Conservation (phyloP, 2,329 filamentous ascomycete species). For the Monosporascus sp. region DNA sequence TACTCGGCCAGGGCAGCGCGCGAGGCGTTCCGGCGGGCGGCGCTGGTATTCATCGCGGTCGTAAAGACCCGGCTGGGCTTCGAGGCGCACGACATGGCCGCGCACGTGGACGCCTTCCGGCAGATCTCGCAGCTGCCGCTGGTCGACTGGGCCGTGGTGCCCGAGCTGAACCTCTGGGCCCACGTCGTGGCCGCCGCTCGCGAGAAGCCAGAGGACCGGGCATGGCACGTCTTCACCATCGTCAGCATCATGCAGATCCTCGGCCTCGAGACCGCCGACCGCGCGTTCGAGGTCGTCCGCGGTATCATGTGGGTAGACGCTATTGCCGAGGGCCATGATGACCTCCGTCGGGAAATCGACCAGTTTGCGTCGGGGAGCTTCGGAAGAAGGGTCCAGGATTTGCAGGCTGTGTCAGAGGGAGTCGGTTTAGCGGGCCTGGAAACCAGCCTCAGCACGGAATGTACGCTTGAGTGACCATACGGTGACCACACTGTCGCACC, state of each 20-base stretch:
- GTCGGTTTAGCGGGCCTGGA: too few species aligned
- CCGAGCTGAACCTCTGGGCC: conserved; percentile 26
- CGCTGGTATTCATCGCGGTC: conserved; percentile 20
- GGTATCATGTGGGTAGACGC: conserved; percentile 23
- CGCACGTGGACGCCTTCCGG: conserved; percentile 21
- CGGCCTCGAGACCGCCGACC: conserved; percentile 9
- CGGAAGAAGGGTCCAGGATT: too few species aligned
- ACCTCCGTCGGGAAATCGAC: conserved; percentile 18
- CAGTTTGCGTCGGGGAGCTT: too few species aligned
- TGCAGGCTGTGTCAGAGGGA: too few species aligned
- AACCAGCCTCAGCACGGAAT: too few species aligned
- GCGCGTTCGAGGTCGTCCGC: conserved; percentile 18
- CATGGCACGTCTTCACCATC: conserved; percentile 20
- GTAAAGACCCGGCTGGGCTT: conserved; percentile 19
- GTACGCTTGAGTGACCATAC: too few species aligned
- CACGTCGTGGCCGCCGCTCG: conserved; percentile 20
- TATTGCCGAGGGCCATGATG: conserved; percentile 16
- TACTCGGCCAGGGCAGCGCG: conserved; percentile 20
- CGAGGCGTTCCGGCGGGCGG: conserved; percentile 21
- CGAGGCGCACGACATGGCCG: conserved; percentile 12
- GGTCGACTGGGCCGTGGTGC: conserved; percentile 20
- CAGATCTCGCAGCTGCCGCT: conserved; percentile 21
- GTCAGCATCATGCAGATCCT: conserved; percentile 19
- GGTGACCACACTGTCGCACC: too few species aligned
- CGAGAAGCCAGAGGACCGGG: conserved; percentile 13